Base-by-base conservation (phyloP, 345 rosid genomes). In the Camelina laxa region DNA sequence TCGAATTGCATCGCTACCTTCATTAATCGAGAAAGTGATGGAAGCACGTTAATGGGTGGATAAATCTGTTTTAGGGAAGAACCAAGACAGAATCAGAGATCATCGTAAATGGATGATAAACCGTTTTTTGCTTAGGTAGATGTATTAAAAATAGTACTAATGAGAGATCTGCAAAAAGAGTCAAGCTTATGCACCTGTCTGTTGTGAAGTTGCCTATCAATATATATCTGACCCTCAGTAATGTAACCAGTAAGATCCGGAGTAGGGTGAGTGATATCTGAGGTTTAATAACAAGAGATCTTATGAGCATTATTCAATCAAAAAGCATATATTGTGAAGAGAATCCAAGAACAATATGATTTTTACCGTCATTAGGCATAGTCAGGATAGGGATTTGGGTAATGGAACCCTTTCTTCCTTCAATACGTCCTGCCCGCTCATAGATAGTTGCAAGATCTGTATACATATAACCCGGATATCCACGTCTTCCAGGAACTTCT, bases 401-500 rank as follows among this genome's bases (percentile, higher is more conserved):
- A 67, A 96, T 96, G 66, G 98, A 96, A 80, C 99, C 98, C 78
- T 85, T 96, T 73, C 98, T 74, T 55, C 99, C 99, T 82, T 95
- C 99, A 80, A 95, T 92, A 72, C 98, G 85, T 66, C 99, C 99
- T 69, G 99, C 98, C 65, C 97, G 92, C 76, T 96, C 99, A 61
- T 96, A 96, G 36, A 96, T 96, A 58, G 96, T 89, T 70, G 98
- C 98, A 86, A 96, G 89, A 91, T 96, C 99, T 31, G 99, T 96
- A 71, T 96, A 96, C 99, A 96, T 96, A 69, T 96, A 96, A 22
- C 99, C 99, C 1, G 98, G 99, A 87, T 96, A 96, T 70, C 97
- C 99, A 87, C 98, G 97, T 80, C 99, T 88, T 79, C 99, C 99
- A 16, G 99, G 99, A 3, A 96, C 99, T 87, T 92, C 99, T 71